These are phyloP conservation scores for Sclerotinia trifoliorum DNA, from an alignment of 2,329 filamentous ascomycete genomes.

Conservation along the genomic window DNA sequence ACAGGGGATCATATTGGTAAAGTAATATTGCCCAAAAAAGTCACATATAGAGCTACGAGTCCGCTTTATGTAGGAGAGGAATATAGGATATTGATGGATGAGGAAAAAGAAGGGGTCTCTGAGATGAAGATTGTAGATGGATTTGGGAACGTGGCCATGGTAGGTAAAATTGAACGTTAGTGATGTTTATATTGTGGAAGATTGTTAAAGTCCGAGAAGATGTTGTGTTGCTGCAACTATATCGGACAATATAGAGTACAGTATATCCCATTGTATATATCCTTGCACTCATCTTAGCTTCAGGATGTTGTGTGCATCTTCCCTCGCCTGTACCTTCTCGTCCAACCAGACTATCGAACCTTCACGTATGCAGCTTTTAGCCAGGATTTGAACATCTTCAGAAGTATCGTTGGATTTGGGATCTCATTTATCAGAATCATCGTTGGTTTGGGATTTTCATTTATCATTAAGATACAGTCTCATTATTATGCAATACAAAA, in stretches of 20 bases:
- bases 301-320: not conserved
- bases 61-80: conserved; percentile 50
- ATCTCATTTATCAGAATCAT: not conserved
- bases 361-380: not conserved
- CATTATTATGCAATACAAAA: not conserved
- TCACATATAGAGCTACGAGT: conserved; percentile 49
- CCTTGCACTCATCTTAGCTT: not conserved
- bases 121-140: conserved; percentile 35
- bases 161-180: conserved; percentile 34
- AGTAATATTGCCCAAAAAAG: conserved; percentile 42
- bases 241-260: not conserved
- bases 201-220: not conserved
- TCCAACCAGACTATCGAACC: not conserved
- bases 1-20: not conserved
- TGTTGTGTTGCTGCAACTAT: not conserved
- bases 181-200: not conserved
- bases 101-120: conserved; percentile 37
- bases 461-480: not conserved
- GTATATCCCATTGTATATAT: not conserved
- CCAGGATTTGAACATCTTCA: not conserved
- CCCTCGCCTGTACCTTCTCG: not conserved
- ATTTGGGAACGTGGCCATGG: conserved; percentile 39
- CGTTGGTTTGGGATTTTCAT: not conserved
- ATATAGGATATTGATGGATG: conserved; percentile 46
- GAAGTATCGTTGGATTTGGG: not conserved